Percentiles rank a stretch among this genome's conserved stretches.
Conservation (phyloP, 1,284 basidiomycete species). For the Fomitopsis betulina region DNA sequence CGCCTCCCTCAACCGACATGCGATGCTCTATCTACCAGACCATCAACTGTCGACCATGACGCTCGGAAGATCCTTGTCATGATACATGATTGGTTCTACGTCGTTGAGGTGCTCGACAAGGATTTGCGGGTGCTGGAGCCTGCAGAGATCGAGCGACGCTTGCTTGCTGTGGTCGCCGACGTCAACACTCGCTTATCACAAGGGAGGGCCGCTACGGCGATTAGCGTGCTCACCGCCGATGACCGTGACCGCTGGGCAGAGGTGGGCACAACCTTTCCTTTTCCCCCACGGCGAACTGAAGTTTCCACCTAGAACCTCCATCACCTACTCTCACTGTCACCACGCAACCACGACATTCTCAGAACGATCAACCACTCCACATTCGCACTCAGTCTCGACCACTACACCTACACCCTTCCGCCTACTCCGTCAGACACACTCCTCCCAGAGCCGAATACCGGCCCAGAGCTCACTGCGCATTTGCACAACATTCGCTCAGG, state of each 20-base stretch:
- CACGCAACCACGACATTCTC: constrained; percentile 57
- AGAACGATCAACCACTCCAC: constrained; percentile 70
- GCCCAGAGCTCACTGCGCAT: constrained; percentile 64
- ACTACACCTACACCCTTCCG: constrained; percentile 47
- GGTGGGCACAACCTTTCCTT: constrained; percentile 37
- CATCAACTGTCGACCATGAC: constrained; percentile 37
- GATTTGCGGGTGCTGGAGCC: constrained; percentile 31
- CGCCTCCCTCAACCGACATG: constrained; percentile 67
- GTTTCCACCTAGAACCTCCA: constrained; percentile 56
- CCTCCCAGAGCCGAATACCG: constrained; percentile 26
- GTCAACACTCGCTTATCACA: constrained; percentile 47
- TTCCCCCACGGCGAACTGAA: neutral
- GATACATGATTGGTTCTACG: constrained; percentile 81
- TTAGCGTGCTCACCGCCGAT: constrained; percentile 80
- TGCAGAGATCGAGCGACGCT: constrained; percentile 61
- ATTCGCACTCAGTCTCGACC: constrained; percentile 70
- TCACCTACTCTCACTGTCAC: constrained; percentile 65
- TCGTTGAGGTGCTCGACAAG: constrained; percentile 62
- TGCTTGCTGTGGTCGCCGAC: constrained; percentile 70
- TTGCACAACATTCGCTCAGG: constrained; percentile 75
- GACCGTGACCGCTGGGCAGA: constrained; percentile 82
- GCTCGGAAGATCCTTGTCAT: constrained; percentile 69
- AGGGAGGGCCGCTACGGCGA: constrained; percentile 53
- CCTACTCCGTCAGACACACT: constrained; percentile 16
- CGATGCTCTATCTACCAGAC: constrained; percentile 56